Conservation (phyloP, 768 basidiomycete genomes). For the Naematelia encephala region DNA sequence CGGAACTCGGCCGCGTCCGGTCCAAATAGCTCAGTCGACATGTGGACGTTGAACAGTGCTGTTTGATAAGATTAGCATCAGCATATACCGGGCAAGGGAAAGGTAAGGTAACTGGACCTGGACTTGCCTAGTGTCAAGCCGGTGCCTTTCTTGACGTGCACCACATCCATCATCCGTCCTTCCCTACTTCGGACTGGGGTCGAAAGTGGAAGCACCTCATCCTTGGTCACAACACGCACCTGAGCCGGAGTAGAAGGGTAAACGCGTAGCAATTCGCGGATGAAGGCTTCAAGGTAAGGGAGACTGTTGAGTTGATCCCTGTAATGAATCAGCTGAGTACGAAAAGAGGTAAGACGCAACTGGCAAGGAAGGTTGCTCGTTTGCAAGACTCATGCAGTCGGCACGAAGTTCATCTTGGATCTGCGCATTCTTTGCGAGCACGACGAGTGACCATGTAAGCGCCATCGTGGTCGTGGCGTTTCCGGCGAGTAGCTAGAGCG, state of each 20-base stretch:
- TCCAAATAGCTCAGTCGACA: conserved; percentile 25
- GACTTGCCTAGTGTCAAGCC: not conserved
- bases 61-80: not conserved
- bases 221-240: conserved; percentile 10
- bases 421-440: conserved; percentile 65
- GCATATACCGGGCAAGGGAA: no score
- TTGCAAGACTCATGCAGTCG: conserved; percentile 57
- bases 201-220: conserved; percentile 14
- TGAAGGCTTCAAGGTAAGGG: conserved; percentile 70
- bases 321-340: conserved; percentile 45
- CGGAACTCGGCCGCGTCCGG: conserved; percentile 25
- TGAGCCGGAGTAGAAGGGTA: conserved; percentile 16
- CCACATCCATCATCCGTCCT: conserved; percentile 21
- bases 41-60: conserved; percentile 16
- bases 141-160: conserved; percentile 28
- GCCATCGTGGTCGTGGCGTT: conserved; percentile 76
- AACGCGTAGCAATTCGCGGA: conserved; percentile 34
- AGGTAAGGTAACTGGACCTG: no score
- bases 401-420: conserved; percentile 66
- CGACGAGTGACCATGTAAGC: conserved; percentile 71
- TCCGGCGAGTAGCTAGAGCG: conserved; percentile 52
- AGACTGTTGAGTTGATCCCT: conserved; percentile 61
- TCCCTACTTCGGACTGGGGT: conserved; percentile 19
- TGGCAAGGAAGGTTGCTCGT: conserved; percentile 26
- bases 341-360: not conserved